Evolutionary conservation across 768 basidiomycete species (phyloP).

Genomic region (Rhizopogon salebrosus): DNA sequence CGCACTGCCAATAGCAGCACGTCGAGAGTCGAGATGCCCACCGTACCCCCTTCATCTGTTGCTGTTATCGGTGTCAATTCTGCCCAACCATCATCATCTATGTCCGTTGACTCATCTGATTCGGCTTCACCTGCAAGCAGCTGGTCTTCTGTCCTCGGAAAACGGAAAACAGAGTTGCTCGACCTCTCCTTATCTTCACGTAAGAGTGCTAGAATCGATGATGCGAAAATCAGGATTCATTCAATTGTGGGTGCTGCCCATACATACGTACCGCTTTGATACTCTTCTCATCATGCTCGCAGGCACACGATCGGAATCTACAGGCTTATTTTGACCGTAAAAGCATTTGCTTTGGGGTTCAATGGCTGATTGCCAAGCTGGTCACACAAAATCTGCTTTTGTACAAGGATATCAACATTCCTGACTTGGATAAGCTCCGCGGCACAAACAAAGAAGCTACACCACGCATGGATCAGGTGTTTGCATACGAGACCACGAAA

Average conservation of each 20-base stretch:
- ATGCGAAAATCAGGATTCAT: neutral
- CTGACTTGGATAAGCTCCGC: constrained; percentile 21
- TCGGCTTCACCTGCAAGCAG: constrained; percentile 8
- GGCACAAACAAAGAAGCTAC: constrained; percentile 29
- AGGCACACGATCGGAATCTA: constrained; percentile 11
- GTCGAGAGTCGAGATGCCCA: neutral
- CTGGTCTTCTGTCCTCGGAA: constrained; percentile 6
- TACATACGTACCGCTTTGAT: neutral
- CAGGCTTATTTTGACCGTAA: constrained; percentile 19
- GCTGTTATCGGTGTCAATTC: too few relatives aligned
- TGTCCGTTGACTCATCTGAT: neutral
- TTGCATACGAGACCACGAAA: constrained; percentile 1
- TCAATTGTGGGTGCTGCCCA: neutral
- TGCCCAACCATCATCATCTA: neutral
- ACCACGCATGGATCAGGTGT: constrained; percentile 17
- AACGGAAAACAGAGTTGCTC: constrained; percentile 2
- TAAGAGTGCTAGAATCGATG: neutral
- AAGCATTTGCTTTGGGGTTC: constrained; percentile 39
- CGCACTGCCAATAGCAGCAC: neutral
- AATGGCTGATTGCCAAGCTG: constrained; percentile 49
- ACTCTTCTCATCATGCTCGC: neutral
- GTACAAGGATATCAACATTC: constrained; percentile 27
- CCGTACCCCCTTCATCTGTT: neutral
- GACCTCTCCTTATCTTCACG: neutral
- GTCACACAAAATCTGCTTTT: constrained; percentile 25